These are phyloP conservation scores for Capsicum rhomboideum DNA, from an alignment of 257 asterid genomes.

Conservation along the genomic window DNA sequence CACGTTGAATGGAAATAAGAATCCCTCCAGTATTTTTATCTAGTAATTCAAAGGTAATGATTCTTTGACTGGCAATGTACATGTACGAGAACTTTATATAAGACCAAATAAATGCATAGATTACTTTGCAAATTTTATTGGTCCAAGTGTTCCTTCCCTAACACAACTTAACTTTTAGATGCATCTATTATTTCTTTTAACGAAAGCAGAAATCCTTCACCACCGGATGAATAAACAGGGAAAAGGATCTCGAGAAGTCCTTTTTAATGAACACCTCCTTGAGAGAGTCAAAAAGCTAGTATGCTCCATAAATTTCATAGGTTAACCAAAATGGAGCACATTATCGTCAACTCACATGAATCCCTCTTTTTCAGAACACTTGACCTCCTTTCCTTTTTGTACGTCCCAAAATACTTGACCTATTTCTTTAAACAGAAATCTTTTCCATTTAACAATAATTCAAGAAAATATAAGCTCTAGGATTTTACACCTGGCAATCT, in stretches of 20 bases:
- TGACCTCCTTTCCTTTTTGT: not conserved
- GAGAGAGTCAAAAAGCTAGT: not conserved
- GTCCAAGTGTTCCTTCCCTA: not conserved
- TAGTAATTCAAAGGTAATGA: not conserved
- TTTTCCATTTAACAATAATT: not conserved
- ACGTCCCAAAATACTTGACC: not conserved
- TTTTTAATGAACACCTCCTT: not conserved
- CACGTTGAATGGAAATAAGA: not conserved
- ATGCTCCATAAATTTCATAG: not conserved
- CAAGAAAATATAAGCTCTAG: not conserved
- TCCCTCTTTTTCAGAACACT: not conserved
- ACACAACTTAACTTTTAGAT: not conserved
- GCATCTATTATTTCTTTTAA: not conserved
- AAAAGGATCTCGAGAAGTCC: not conserved
- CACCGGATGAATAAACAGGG: not conserved
- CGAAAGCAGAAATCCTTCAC: not conserved
- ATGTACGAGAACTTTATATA: not conserved
- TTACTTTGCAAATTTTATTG: not conserved
- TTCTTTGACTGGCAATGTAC: not conserved
- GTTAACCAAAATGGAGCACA: not conserved
- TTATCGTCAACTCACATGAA: not conserved
- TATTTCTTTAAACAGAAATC: not conserved
- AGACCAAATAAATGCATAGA: not conserved
- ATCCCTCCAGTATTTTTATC: not conserved
- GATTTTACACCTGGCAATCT: not conserved